Evolutionary conservation across 2,329 filamentous ascomycete genomes (phyloP).

Genomic region (Camillea tinctor): DNA sequence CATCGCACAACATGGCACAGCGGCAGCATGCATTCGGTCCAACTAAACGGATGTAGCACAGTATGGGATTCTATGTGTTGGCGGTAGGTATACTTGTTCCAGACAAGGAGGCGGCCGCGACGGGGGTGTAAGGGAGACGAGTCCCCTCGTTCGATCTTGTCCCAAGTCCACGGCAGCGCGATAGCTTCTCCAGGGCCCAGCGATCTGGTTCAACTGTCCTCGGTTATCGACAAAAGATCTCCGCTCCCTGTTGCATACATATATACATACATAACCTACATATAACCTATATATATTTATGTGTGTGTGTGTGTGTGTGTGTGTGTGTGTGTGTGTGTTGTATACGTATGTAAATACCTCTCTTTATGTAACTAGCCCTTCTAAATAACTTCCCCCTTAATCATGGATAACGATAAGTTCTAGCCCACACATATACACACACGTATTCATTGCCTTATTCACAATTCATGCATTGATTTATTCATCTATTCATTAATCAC

Average conservation of each 20-base stretch:
- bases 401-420: neutral
- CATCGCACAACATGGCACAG: neutral
- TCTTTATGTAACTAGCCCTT: neutral
- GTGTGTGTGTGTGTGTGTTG: too few relatives aligned
- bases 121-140: neutral
- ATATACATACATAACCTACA: neutral
- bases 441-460: neutral
- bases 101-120: neutral
- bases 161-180: neutral
- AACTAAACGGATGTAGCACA: neutral
- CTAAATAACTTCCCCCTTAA: neutral
- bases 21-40: neutral
- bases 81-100: neutral
- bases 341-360: neutral
- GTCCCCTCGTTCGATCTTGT: neutral
- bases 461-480: neutral
- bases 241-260: conserved; percentile 7
- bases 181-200: conserved; percentile 17
- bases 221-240: conserved; percentile 29
- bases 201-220: conserved; percentile 32
- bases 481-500: too few relatives aligned
- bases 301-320: too few relatives aligned
- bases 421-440: neutral
- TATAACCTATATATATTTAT: too few relatives aligned
- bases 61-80: neutral